These are phyloP conservation scores for Raffaelea albimanens DNA, from an alignment of 2,329 filamentous ascomycete genomes.

Conservation along the genomic window DNA sequence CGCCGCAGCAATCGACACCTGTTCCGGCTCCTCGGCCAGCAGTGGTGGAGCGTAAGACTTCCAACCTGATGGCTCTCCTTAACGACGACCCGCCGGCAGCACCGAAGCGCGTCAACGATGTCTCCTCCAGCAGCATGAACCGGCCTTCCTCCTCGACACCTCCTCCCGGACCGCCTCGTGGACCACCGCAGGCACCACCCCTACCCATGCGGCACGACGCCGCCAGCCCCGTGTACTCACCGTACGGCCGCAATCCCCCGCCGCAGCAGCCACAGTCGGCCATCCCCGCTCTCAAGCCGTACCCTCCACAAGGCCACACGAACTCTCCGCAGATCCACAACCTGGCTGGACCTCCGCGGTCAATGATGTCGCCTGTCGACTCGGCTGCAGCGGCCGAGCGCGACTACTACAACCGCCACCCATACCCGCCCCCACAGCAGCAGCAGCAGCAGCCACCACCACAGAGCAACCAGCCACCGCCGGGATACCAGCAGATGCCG, in stretches of 20 bases:
- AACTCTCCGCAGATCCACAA: constrained; percentile 42
- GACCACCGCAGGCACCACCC: constrained; percentile 30
- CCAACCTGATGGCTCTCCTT: constrained; percentile 53
- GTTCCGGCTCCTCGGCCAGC: constrained; percentile 27
- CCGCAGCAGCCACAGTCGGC: constrained; percentile 24
- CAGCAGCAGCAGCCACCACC: constrained; percentile 21
- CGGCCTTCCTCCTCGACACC: constrained; percentile 13
- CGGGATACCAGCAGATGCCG: constrained; percentile 19
- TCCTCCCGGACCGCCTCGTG: constrained; percentile 40
- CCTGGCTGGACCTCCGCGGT: constrained; percentile 26
- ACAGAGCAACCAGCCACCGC: constrained; percentile 17
- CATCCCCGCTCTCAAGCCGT: constrained; percentile 47
- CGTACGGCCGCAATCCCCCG: constrained; percentile 32
- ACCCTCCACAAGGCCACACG: constrained; percentile 26
- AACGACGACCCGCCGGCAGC: constrained; percentile 49
- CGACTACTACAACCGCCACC: constrained; percentile 37
- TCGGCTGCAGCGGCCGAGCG: no score
- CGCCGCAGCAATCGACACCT: constrained; percentile 21
- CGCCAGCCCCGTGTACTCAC: constrained; percentile 34
- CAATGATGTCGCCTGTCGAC: constrained; percentile 32
- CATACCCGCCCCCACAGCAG: constrained; percentile 23
- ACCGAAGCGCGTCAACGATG: constrained; percentile 41
- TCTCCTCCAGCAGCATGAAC: constrained; percentile 19
- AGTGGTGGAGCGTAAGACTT: constrained; percentile 47
- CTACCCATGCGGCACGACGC: constrained; percentile 38